These are phyloP conservation scores for Talaromyces sp. DNA, from an alignment of 2,329 filamentous ascomycete genomes.

Conservation along the genomic window DNA sequence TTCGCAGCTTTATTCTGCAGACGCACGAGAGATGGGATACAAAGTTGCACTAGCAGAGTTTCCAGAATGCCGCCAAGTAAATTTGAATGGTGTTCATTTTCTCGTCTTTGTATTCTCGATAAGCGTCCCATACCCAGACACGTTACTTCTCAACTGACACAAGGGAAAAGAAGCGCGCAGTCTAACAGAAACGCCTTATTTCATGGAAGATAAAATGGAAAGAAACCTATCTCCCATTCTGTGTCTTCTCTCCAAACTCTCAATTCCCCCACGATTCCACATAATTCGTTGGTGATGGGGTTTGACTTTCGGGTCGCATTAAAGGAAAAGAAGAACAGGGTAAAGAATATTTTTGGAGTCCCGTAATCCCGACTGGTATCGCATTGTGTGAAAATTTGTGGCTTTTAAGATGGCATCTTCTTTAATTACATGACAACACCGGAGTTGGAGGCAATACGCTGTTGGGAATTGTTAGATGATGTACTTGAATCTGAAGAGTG, in stretches of 20 bases:
- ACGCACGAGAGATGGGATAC: neutral
- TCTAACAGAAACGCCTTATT: conserved; percentile 14
- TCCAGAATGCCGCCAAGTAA: neutral
- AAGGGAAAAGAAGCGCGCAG: conserved; percentile 1
- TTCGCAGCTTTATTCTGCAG: neutral
- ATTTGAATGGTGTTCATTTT: conserved; percentile 10
- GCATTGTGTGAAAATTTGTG: conserved; percentile 18
- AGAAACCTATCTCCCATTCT: neutral
- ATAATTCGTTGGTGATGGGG: neutral
- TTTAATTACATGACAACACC: conserved; percentile 96
- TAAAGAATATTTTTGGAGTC: conserved; percentile 14
- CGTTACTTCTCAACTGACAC: neutral
- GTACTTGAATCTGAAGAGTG: neutral
- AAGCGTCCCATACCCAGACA: neutral
- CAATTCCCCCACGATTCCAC: neutral
- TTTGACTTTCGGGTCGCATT: conserved; percentile 5
- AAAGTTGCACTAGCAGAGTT: neutral
- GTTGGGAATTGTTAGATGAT: conserved; percentile 31
- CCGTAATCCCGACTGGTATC: conserved; percentile 20
- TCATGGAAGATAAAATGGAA: conserved; percentile 7
- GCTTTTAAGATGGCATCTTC: conserved; percentile 17
- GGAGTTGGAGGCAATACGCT: conserved; percentile 99
- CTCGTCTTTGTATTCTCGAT: conserved; percentile 10
- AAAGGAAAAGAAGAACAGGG: neutral
- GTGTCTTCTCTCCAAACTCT: neutral